Evolutionary conservation across 2,329 filamentous ascomycete genomes (phyloP).

Genomic region (Chaetothyriales sp.): DNA sequence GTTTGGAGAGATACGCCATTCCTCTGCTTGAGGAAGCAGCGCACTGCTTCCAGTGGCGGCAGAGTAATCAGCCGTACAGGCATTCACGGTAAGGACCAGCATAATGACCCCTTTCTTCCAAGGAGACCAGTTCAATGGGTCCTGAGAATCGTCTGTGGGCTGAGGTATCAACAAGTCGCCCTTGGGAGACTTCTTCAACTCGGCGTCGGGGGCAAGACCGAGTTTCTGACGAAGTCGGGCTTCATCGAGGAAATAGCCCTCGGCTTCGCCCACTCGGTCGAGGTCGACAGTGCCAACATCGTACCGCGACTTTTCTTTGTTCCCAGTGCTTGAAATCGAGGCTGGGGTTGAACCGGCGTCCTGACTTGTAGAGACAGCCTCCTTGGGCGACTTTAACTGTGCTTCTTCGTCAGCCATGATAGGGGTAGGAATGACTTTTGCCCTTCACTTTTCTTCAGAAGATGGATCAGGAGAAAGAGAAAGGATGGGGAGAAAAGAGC

Average conservation of each 20-base stretch:
- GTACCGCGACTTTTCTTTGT: conserved; percentile 3
- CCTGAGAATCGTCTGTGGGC: conserved; percentile 35
- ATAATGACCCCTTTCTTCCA: conserved; percentile 36
- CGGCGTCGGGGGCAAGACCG: conserved; percentile 14
- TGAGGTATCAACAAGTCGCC: conserved; percentile 39
- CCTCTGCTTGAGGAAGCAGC: conserved; percentile 28
- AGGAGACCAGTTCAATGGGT: conserved; percentile 40
- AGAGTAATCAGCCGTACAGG: conserved; percentile 37
- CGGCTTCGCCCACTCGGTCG: conserved; percentile 16
- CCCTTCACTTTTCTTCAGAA: background rate
- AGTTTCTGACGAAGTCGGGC: conserved; percentile 10
- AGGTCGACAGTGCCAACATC: conserved; percentile 10
- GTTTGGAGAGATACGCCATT: conserved; percentile 36
- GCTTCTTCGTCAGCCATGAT: background rate
- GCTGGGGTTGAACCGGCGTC: conserved; percentile 2
- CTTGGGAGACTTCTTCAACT: conserved; percentile 24
- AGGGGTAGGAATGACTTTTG: too few species aligned
- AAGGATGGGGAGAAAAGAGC: background rate
- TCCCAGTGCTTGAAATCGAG: conserved; percentile 9
- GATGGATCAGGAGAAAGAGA: background rate
- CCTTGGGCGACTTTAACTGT: background rate
- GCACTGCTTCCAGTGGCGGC: conserved; percentile 32
- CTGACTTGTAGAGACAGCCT: background rate
- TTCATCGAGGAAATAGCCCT: conserved; percentile 17
- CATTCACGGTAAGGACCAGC: conserved; percentile 32